Evolutionary conservation across 2,329 filamentous ascomycete species (phyloP).

Genomic region (Zarea fungicola): DNA sequence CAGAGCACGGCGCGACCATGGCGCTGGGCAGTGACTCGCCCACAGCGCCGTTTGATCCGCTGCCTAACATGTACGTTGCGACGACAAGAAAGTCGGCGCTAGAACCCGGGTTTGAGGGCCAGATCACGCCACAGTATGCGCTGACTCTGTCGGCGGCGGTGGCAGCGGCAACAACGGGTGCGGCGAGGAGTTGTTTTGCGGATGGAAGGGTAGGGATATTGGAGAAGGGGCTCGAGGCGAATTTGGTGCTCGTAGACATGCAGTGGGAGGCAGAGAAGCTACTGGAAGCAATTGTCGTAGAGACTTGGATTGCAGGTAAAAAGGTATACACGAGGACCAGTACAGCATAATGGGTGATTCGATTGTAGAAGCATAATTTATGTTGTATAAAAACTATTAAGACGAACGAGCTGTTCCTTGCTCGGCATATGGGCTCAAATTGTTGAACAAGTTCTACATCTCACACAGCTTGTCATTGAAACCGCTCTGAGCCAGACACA

Average conservation of each 20-base stretch:
- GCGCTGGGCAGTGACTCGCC: conserved; percentile 57
- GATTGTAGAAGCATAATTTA: background rate
- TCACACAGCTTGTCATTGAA: too few species aligned
- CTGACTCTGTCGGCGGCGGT: conserved; percentile 45
- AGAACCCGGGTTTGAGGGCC: conserved; percentile 31
- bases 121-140: conserved; percentile 45
- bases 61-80: conserved; percentile 54
- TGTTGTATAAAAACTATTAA: too few species aligned
- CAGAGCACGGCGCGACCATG: conserved; percentile 46
- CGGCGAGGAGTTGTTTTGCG: conserved; percentile 48
- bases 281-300: conserved; percentile 38
- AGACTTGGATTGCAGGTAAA: conserved; percentile 50
- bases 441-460: too few species aligned
- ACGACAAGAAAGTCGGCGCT: conserved; percentile 48
- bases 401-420: too few species aligned
- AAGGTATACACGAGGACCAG: conserved; percentile 23
- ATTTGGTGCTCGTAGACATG: conserved; percentile 45
- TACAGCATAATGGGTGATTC: too few species aligned
- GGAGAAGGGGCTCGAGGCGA: conserved; percentile 46
- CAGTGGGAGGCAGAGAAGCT: conserved; percentile 43
- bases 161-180: conserved; percentile 43
- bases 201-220: conserved; percentile 45
- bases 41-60: conserved; percentile 50
- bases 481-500: too few species aligned
- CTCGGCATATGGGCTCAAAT: too few species aligned